phyloP scores from a whole-genome alignment of 106 monocot genomes.

The Cymbidium sinense region DNA sequence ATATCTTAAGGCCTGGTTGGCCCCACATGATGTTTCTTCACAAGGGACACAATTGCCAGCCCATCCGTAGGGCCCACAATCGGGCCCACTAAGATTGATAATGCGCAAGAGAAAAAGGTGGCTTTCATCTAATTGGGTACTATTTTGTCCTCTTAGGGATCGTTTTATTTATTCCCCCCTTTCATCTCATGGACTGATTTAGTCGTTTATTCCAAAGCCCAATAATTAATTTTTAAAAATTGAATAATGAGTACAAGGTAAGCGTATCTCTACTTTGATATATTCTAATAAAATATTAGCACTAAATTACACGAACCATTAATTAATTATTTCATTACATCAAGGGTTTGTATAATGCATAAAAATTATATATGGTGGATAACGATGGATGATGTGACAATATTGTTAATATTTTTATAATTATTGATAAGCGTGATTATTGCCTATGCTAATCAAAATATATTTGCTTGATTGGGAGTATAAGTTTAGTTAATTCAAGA shows the following conservation, averaged over 20 bases:
- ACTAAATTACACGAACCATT: neutral
- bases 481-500: too few species aligned
- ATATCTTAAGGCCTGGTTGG: neutral
- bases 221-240: neutral
- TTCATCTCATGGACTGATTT: neutral
- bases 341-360: too few species aligned
- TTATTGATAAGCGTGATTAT: too few species aligned
- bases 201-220: neutral
- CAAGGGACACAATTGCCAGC: constrained; percentile 7
- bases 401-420: too few species aligned
- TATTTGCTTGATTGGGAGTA: too few species aligned
- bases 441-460: too few species aligned
- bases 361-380: too few species aligned
- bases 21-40: neutral
- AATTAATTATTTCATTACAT: neutral
- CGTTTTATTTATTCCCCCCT: neutral
- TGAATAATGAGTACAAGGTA: neutral
- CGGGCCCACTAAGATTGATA: neutral
- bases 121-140: neutral
- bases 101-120: neutral
- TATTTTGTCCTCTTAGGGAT: neutral
- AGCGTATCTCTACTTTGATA: neutral
- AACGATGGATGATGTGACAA: too few species aligned
- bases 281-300: neutral
- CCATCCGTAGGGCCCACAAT: neutral